A percentile compares a stretch with the other conserved stretches of the same genome.
Evolutionary conservation across 2,329 filamentous ascomycete species (phyloP).

Genomic region (Alternaria sp.): DNA sequence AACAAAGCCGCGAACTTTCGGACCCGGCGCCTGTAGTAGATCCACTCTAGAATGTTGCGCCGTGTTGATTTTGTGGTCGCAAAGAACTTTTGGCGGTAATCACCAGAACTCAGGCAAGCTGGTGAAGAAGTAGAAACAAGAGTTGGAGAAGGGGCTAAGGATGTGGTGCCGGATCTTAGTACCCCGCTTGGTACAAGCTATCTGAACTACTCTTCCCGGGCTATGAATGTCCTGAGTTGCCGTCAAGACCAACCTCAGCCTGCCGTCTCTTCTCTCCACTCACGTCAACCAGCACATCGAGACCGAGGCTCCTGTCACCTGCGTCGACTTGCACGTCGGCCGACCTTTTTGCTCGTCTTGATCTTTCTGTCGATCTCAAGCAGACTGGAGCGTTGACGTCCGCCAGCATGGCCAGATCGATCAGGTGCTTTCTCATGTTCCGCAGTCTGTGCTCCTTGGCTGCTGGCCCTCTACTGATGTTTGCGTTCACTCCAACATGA

Average conservation of each 20-base stretch:
- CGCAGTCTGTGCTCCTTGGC: not conserved
- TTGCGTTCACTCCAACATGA: not conserved
- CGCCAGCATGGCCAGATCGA: not conserved
- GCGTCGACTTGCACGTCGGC: too few species aligned
- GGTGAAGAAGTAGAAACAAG: not conserved
- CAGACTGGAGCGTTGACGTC: not conserved
- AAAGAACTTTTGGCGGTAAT: not conserved
- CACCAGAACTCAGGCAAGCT: not conserved
- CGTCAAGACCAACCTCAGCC: not conserved
- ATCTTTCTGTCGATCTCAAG: too few species aligned
- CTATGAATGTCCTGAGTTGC: not conserved
- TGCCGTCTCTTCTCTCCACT: not conserved
- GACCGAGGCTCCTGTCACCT: too few species aligned
- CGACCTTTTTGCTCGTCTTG: too few species aligned
- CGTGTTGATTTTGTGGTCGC: not conserved
- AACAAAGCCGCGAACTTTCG: slow-evolving; percentile 75
- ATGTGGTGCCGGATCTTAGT: not conserved
- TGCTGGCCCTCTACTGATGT: not conserved
- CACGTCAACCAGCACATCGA: too few species aligned
- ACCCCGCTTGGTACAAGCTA: not conserved
- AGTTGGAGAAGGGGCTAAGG: not conserved
- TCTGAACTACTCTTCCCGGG: not conserved
- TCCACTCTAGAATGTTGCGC: accelerated
- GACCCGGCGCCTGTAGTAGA: slow-evolving; percentile 68
- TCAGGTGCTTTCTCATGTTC: not conserved